Percentiles rank a stretch among this genome's conserved stretches.
These are phyloP conservation scores for Penicillium sp. DNA, from an alignment of 2,329 filamentous ascomycete genomes.

Conservation along the genomic window DNA sequence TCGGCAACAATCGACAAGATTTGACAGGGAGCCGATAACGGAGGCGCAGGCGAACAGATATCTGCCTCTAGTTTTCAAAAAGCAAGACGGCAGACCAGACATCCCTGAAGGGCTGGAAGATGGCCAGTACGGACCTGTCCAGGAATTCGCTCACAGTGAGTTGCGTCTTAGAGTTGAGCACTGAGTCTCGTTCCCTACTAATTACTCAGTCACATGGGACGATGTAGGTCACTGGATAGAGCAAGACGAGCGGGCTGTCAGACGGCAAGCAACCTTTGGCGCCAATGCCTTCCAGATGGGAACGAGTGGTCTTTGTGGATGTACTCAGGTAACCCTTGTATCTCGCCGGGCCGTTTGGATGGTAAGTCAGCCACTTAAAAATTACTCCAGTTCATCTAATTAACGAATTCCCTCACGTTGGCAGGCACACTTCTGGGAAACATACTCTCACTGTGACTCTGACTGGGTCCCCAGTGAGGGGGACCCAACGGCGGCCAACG, in stretches of 20 bases:
- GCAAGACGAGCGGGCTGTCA: background rate
- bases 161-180: background rate
- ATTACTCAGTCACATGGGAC: background rate
- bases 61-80: background rate
- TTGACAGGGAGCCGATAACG: background rate
- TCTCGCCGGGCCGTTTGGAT: background rate
- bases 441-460: background rate
- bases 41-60: background rate
- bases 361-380: background rate
- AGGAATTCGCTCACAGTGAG: background rate
- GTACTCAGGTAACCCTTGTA: background rate
- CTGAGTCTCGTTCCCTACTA: background rate
- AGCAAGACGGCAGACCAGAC: background rate
- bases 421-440: slow-evolving; percentile 4
- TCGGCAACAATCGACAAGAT: background rate
- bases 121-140: background rate
- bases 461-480: background rate
- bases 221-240: background rate
- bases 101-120: background rate
- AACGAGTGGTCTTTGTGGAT: background rate
- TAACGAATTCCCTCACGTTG: background rate
- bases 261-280: background rate
- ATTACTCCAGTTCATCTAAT: background rate
- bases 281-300: background rate
- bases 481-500: background rate